These are phyloP conservation scores for Paracamarosporium sp. DNA, from an alignment of 2,329 filamentous ascomycete genomes.

Conservation along the genomic window DNA sequence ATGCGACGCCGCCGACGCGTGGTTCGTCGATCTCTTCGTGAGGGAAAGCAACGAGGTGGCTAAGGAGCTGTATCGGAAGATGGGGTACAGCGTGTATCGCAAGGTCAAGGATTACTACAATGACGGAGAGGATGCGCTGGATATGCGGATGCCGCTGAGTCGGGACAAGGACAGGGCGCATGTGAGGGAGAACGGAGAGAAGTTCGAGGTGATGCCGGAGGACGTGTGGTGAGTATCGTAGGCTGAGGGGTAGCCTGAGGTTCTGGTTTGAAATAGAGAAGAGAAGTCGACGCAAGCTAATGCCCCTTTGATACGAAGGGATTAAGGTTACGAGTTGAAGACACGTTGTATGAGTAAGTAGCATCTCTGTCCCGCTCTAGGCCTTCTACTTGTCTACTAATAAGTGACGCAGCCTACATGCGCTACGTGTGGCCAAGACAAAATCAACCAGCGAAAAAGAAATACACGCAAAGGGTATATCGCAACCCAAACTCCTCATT, in stretches of 20 bases:
- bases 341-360: not conserved
- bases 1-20: conserved; percentile 82
- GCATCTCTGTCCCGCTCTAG: not conserved
- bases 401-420: not conserved
- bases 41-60: conserved; percentile 86
- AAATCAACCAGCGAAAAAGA: not conserved
- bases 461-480: conserved; percentile 2
- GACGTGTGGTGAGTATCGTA: conserved; percentile 75
- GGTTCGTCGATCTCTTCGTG: conserved; percentile 97
- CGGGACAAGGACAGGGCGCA: conserved; percentile 79
- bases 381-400: not conserved
- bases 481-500: conserved; percentile 6
- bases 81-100: conserved; percentile 89
- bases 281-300: not conserved
- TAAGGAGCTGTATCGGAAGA: conserved; percentile 84
- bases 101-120: conserved; percentile 92
- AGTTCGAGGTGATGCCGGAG: conserved; percentile 76
- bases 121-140: conserved; percentile 93
- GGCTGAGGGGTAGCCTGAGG: not conserved
- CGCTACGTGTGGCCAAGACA: not conserved
- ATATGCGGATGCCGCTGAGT: conserved; percentile 93
- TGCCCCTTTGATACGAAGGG: not conserved
- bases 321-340: too few species aligned
- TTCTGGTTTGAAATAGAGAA: not conserved
- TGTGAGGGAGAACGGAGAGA: conserved; percentile 80